Evolutionary conservation across 495 filamentous ascomycete genomes (phyloP).

Genomic region (Jackrogersella multiformis): DNA sequence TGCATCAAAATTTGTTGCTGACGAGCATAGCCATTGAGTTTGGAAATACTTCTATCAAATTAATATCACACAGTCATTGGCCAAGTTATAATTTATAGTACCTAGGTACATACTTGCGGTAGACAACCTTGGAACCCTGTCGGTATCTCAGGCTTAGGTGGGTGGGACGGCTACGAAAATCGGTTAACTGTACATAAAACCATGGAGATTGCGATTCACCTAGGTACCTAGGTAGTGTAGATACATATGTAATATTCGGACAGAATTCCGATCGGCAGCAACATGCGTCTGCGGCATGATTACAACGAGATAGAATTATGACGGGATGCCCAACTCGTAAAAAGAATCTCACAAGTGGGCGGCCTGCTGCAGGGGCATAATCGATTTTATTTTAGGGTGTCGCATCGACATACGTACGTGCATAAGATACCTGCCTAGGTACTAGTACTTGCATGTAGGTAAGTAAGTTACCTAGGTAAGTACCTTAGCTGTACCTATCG

Average conservation of each 20-base stretch:
- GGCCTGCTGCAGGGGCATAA: slow-evolving; percentile 20
- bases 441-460: too few species aligned
- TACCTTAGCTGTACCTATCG: too few species aligned
- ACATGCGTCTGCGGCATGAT: neutral
- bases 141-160: neutral
- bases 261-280: slow-evolving; percentile 20
- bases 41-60: neutral
- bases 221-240: too few species aligned
- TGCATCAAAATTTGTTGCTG: slow-evolving; percentile 8
- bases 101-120: neutral
- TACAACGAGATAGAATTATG: neutral
- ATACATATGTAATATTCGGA: neutral
- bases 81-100: too few species aligned
- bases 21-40: slow-evolving; percentile 12
- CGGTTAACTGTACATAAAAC: neutral
- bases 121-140: slow-evolving; percentile 1
- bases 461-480: too few species aligned
- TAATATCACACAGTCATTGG: too few species aligned
- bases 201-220: slow-evolving; percentile 11
- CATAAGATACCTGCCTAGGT: too few species aligned
- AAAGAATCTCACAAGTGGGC: slow-evolving; percentile 2
- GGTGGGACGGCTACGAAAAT: neutral
- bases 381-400: slow-evolving; percentile 21
- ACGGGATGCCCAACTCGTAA: too few species aligned
- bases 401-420: neutral